phyloP scores from a whole-genome alignment of 148 eudicot species.

The Camellia granthamiana region DNA sequence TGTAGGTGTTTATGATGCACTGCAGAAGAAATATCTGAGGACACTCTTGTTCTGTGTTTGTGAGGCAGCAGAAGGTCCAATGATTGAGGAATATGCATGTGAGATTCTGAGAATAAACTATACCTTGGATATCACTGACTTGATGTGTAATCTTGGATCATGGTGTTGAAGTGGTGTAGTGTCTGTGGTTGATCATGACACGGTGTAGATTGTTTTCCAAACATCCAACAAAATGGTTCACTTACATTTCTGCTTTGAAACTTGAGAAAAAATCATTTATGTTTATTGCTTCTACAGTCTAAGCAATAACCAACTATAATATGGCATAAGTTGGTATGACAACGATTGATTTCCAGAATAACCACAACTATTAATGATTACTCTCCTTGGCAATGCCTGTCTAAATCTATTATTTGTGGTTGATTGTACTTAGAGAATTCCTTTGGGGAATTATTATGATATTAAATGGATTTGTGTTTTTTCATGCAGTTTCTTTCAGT shows the following conservation, averaged over 20 bases:
- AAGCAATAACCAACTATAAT: not conserved
- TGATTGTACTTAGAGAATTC: not conserved
- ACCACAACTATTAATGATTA: not conserved
- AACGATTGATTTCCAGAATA: not conserved
- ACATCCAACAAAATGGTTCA: too few species aligned
- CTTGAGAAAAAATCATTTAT: not conserved
- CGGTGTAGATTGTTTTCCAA: not conserved
- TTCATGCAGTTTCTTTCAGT: constrained; percentile 73
- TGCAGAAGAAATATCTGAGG: constrained; percentile 85
- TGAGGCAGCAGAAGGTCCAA: constrained; percentile 69
- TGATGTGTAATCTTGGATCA: not conserved
- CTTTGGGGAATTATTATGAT: not conserved
- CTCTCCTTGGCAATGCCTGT: not conserved
- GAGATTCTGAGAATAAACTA: constrained; percentile 16
- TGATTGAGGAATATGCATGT: constrained; percentile 96
- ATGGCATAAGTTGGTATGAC: not conserved
- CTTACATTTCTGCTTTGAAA: not conserved
- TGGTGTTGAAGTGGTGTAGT: too few species aligned
- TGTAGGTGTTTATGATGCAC: constrained; percentile 92
- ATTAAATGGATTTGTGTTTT: not conserved
- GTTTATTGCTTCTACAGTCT: not conserved
- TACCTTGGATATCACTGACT: not conserved
- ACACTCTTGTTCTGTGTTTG: constrained; percentile 82
- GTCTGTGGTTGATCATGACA: not conserved
- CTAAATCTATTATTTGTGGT: not conserved